Conservation (phyloP, 495 filamentous ascomycete genomes). For the Daldinia loculata region DNA sequence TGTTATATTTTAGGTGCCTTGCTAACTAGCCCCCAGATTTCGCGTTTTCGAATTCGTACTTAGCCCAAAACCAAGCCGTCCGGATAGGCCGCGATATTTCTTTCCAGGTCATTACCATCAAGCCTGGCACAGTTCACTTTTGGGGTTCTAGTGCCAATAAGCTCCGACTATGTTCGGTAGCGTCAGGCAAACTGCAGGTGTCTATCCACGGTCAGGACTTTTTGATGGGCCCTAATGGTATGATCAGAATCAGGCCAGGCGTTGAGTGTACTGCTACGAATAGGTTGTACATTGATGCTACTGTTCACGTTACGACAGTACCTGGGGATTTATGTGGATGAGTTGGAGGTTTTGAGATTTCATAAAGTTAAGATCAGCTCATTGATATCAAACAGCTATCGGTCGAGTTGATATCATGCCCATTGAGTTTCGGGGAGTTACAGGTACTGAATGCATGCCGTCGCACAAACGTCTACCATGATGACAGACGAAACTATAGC, state of each 20-base stretch:
- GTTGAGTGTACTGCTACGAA: constrained; percentile 42
- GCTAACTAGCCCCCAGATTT: constrained; percentile 34
- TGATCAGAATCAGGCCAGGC: constrained; percentile 46
- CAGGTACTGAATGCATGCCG: not conserved
- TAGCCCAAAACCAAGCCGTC: constrained; percentile 41
- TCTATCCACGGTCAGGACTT: constrained; percentile 45
- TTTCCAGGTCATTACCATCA: constrained; percentile 48
- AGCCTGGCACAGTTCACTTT: constrained; percentile 35
- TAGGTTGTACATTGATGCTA: constrained; percentile 48
- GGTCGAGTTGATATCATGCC: not conserved
- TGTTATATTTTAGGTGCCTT: not conserved
- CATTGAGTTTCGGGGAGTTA: not conserved
- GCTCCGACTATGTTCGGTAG: constrained; percentile 48
- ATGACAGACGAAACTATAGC: not conserved
- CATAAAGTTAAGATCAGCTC: not conserved
- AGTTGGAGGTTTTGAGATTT: not conserved
- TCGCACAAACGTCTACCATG: not conserved
- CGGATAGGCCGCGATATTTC: constrained; percentile 45
- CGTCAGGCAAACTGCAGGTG: constrained; percentile 49
- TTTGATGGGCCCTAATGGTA: constrained; percentile 48
- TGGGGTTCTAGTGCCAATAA: constrained; percentile 33
- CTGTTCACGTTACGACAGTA: constrained; percentile 46
- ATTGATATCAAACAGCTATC: not conserved
- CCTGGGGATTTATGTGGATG: constrained; percentile 27
- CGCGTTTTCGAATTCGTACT: constrained; percentile 54